Evolutionary conservation across 2,329 filamentous ascomycete species (phyloP).

Genomic region (Leptographium radiaticola): DNA sequence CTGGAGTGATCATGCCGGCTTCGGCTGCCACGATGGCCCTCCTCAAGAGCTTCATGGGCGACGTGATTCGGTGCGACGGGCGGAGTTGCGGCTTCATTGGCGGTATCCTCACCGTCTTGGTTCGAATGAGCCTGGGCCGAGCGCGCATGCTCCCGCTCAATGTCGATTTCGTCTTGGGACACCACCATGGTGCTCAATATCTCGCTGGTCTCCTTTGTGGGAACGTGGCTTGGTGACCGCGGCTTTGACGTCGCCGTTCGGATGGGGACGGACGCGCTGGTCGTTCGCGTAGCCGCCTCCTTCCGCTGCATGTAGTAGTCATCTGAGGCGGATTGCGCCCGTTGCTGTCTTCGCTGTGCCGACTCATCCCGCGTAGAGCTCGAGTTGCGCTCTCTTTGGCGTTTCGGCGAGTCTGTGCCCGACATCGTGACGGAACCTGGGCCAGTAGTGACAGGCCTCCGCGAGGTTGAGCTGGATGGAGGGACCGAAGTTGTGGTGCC

Average conservation of each 20-base stretch:
- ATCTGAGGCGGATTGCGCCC: conserved; percentile 11
- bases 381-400: conserved; percentile 17
- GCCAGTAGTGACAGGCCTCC: conserved; percentile 18
- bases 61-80: conserved; percentile 25
- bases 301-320: conserved; percentile 27
- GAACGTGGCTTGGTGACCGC: conserved; percentile 37
- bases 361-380: conserved; percentile 17
- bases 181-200: conserved; percentile 66
- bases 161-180: conserved; percentile 61
- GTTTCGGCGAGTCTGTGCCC: conserved; percentile 24
- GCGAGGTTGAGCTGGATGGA: conserved; percentile 21
- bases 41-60: conserved; percentile 18
- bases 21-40: conserved; percentile 34
- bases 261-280: conserved; percentile 28
- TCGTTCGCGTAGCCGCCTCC: conserved; percentile 1
- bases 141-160: conserved; percentile 58
- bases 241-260: conserved; percentile 29
- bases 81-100: conserved; percentile 31
- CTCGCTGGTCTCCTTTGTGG: conserved; percentile 65
- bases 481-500: not conserved
- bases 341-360: conserved; percentile 24
- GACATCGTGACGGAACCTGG: not conserved
- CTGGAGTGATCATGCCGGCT: conserved; percentile 49
- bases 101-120: conserved; percentile 24
- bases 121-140: conserved; percentile 45